Base-by-base conservation (phyloP, 176 grass and related monocot genomes). In the Thalia dealbata region DNA sequence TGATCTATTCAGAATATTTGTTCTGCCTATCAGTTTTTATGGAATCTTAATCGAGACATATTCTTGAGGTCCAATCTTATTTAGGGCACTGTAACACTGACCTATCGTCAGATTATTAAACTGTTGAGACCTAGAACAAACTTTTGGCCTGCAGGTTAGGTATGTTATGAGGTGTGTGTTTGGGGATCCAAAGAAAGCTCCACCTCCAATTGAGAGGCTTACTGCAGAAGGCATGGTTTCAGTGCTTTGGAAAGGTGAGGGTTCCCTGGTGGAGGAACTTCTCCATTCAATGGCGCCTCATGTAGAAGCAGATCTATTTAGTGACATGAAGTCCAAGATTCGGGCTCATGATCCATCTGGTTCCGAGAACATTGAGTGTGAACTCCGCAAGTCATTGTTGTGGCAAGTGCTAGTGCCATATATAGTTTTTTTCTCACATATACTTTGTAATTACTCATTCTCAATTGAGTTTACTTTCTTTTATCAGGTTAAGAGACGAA, bases 231-330 rank as follows among this genome's bases (percentile, higher is more conserved):
- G 67, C 71, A 73, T 90, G 75, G 81, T 93, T 51, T 84, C 81
- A 78, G 85, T 79, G 50, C 73, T 99, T 59, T 99, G 95, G 95
- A 99, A 91, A 75, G 90, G 90, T 70, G 95, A 99, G 61, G 84
- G 69, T 35, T 99, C 95, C 45, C 74, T 93, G 28, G 95, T 99
- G 71, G 78, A 83, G 27, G 83, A 91, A 56, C 78, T 99, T 58
- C 85, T 99, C 38, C 69, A 86, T 68, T 86, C 87, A 9, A 99
- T 99, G 91, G 83, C 84, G 78, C 87, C 85, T 66, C 87, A 99
- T 80, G 78, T 99, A 60, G 95, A 99, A 15, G 70, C 87, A 52
- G 87, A 93, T 58, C 58, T 84, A 38, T 80, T 91, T 76, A 76
- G 71, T 59, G 87, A 91, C 22, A 85, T 99, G 9, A 91, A 93